Percentiles rank a stretch among this genome's conserved stretches.
These are phyloP conservation scores for Solanum virginianum DNA, from an alignment of 257 asterid genomes.

Conservation along the genomic window DNA sequence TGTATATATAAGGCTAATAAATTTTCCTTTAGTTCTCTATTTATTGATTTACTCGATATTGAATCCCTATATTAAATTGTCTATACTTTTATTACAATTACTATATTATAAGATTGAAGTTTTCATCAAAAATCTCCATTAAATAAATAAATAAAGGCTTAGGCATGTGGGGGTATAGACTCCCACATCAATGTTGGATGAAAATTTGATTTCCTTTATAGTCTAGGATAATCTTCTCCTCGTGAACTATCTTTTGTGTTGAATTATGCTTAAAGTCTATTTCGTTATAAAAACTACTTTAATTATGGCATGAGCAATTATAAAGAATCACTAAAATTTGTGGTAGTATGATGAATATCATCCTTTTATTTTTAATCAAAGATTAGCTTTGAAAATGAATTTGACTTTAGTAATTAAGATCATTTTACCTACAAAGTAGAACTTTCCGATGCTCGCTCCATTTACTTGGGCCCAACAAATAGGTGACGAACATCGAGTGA, in stretches of 20 bases:
- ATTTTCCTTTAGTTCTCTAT: background rate
- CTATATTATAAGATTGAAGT: background rate
- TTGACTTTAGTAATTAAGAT: background rate
- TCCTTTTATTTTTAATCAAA: background rate
- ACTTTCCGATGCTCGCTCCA: background rate
- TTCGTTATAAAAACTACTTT: background rate
- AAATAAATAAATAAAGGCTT: background rate
- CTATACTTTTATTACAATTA: background rate
- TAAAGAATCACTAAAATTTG: background rate
- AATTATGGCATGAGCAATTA: background rate
- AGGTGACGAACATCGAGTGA: background rate
- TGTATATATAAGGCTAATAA: background rate
- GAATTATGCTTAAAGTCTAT: too few species aligned
- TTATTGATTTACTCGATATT: background rate
- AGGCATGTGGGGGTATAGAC: background rate
- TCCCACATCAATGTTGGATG: background rate
- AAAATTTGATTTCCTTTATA: background rate
- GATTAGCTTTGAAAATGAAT: background rate
- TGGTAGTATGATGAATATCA: background rate
- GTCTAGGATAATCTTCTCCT: background rate
- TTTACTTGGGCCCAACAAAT: background rate
- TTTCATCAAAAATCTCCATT: background rate
- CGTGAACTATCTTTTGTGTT: too few species aligned
- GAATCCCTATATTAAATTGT: too few species aligned
- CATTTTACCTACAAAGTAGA: background rate